phyloP scores from a whole-genome alignment of 805 yeast species.

The Cyberlindnera bimundalis region DNA sequence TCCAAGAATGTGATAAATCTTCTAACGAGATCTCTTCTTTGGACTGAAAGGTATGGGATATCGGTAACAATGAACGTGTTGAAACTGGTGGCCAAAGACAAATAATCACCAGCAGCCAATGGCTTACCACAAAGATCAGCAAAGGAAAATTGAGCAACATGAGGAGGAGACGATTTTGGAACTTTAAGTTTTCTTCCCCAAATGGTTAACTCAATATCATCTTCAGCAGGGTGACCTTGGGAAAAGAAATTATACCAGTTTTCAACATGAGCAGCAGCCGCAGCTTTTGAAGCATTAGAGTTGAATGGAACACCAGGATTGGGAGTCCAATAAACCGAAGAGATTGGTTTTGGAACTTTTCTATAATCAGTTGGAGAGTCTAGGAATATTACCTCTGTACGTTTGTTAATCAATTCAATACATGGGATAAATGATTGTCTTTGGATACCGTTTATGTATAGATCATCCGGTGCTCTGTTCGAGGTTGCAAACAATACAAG shows the following conservation, averaged over 20 bases:
- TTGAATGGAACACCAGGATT: conserved; percentile 54
- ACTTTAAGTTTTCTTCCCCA: conserved; percentile 87
- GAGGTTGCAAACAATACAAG: conserved; percentile 90
- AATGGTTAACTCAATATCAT: conserved; percentile 45
- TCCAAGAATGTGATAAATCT: conserved; percentile 93
- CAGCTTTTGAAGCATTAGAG: conserved; percentile 46
- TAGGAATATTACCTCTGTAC: conserved; percentile 72
- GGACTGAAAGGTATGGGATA: conserved; percentile 78
- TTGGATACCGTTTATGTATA: conserved; percentile 92
- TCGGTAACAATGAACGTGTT: conserved; percentile 85
- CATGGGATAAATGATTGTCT: conserved; percentile 91
- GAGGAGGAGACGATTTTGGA: conserved; percentile 71
- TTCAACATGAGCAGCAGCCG: conserved; percentile 59
- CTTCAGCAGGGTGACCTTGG: conserved; percentile 47
- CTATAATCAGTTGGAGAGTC: conserved; percentile 95
- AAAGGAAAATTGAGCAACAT: conserved; percentile 88
- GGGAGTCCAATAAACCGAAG: conserved; percentile 76
- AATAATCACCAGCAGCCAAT: conserved; percentile 90
- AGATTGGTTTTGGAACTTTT: conserved; percentile 77
- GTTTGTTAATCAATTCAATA: conserved; percentile 69
- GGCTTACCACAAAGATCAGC: conserved; percentile 83
- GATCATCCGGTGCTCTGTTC: conserved; percentile 90
- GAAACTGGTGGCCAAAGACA: conserved; percentile 74
- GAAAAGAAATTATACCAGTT: conserved; percentile 81
- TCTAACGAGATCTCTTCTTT: conserved; percentile 79